phyloP scores from a whole-genome alignment of 1,139 yeast species.

The Wickerhamomyces sp. region DNA sequence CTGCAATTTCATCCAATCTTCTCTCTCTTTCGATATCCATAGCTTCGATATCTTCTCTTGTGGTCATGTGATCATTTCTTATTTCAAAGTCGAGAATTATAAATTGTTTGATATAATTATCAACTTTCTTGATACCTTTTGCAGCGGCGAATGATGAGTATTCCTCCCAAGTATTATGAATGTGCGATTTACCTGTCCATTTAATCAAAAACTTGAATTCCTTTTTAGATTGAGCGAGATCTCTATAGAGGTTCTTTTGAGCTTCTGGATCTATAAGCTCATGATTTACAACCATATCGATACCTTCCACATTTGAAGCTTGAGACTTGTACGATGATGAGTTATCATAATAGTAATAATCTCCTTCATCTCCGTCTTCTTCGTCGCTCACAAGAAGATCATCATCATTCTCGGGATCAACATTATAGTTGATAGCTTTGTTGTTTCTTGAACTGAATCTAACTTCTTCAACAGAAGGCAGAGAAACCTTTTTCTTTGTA shows the following conservation, averaged over 20 bases:
- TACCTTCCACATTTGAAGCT: constrained; percentile 21
- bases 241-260: constrained; percentile 35
- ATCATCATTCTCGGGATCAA: constrained; percentile 67
- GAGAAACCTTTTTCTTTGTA: constrained; percentile 15
- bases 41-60: constrained; percentile 86
- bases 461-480: constrained; percentile 37
- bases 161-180: constrained; percentile 93
- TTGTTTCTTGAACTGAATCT: constrained; percentile 77
- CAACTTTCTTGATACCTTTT: constrained; percentile 79
- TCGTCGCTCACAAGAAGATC: constrained; percentile 55
- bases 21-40: constrained; percentile 91
- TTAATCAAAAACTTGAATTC: constrained; percentile 68
- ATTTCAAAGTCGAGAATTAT: constrained; percentile 71
- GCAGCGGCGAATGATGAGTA: constrained; percentile 49
- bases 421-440: constrained; percentile 67
- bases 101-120: constrained; percentile 81
- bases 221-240: constrained; percentile 47
- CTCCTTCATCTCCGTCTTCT: constrained; percentile 34
- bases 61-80: constrained; percentile 72
- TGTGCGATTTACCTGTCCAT: constrained; percentile 86
- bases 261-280: constrained; percentile 25
- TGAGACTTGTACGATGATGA: constrained; percentile 5
- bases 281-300: constrained; percentile 36
- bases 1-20: constrained; percentile 76
- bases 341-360: constrained; percentile 33